Conservation (phyloP, 768 basidiomycete species). For the Multifurca ochricompacta region DNA sequence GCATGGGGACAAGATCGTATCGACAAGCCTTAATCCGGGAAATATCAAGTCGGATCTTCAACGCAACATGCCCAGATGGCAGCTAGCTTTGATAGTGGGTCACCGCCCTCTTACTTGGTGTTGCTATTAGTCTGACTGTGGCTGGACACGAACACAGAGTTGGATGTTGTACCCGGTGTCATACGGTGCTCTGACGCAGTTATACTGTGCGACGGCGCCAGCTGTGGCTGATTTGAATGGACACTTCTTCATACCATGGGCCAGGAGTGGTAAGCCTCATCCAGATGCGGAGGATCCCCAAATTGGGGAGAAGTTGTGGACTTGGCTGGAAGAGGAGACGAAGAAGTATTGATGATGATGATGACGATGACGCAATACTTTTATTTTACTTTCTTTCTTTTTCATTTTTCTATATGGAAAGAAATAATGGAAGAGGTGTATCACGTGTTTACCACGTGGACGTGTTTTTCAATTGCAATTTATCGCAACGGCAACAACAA, state of each 20-base stretch:
- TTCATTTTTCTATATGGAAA: too few relatives aligned
- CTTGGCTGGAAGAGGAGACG: conserved; percentile 27
- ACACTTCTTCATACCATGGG: conserved; percentile 28
- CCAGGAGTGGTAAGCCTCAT: conserved; percentile 19
- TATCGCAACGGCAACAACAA: too few relatives aligned
- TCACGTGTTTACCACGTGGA: too few relatives aligned
- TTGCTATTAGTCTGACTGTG: not conserved
- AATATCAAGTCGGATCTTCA: conserved; percentile 10
- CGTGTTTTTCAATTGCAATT: too few relatives aligned
- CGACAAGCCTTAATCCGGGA: conserved; percentile 37
- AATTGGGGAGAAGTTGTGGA: conserved; percentile 26
- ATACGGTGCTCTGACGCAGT: conserved; percentile 36
- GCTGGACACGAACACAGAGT: not conserved
- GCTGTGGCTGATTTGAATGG: conserved; percentile 35
- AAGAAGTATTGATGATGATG: not conserved
- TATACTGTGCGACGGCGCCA: conserved; percentile 37
- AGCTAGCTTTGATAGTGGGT: not conserved
- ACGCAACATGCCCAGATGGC: not conserved
- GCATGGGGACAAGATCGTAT: conserved; percentile 41
- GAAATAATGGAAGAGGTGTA: too few relatives aligned
- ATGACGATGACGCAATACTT: too few relatives aligned
- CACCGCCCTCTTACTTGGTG: not conserved
- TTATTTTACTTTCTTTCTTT: too few relatives aligned
- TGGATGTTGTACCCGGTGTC: not conserved
- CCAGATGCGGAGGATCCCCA: conserved; percentile 21